A percentile compares a stretch with the other conserved stretches of the same genome.
These are phyloP conservation scores for Leccinum pellstonianum DNA, from an alignment of 768 basidiomycete genomes.

Conservation along the genomic window DNA sequence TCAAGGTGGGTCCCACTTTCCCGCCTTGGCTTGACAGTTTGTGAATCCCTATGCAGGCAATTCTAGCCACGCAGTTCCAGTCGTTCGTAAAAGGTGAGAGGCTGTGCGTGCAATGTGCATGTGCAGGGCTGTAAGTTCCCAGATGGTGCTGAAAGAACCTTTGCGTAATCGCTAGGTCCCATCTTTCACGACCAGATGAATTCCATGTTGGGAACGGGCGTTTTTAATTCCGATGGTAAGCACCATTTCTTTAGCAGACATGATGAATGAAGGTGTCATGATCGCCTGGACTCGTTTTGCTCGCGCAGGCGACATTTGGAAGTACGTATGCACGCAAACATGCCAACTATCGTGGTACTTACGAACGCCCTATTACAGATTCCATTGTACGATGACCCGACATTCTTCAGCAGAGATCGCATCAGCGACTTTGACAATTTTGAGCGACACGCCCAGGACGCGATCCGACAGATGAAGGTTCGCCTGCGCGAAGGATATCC, in stretches of 20 bases:
- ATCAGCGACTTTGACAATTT: slow-evolving; percentile 42
- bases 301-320: slow-evolving; percentile 38
- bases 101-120: neutral
- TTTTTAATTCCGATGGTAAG: slow-evolving; percentile 43
- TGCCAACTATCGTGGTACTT: too few species aligned
- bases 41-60: slow-evolving; percentile 22
- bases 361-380: slow-evolving; percentile 23
- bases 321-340: slow-evolving; percentile 23
- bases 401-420: slow-evolving; percentile 41
- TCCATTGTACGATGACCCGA: slow-evolving; percentile 43
- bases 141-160: neutral
- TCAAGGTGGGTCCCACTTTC: slow-evolving; percentile 32
- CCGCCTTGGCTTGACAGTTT: neutral
- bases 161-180: slow-evolving; percentile 15
- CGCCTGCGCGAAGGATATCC: slow-evolving; percentile 38
- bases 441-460: slow-evolving; percentile 35
- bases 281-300: neutral
- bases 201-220: slow-evolving; percentile 36
- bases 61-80: slow-evolving; percentile 38
- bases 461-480: slow-evolving; percentile 32
- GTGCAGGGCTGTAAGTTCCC: neutral
- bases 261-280: neutral
- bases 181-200: slow-evolving; percentile 24
- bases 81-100: slow-evolving; percentile 37
- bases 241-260: neutral